These are phyloP conservation scores for Thermothelomyces thermophilus DNA, from an alignment of 2,329 filamentous ascomycete species.

Conservation along the genomic window DNA sequence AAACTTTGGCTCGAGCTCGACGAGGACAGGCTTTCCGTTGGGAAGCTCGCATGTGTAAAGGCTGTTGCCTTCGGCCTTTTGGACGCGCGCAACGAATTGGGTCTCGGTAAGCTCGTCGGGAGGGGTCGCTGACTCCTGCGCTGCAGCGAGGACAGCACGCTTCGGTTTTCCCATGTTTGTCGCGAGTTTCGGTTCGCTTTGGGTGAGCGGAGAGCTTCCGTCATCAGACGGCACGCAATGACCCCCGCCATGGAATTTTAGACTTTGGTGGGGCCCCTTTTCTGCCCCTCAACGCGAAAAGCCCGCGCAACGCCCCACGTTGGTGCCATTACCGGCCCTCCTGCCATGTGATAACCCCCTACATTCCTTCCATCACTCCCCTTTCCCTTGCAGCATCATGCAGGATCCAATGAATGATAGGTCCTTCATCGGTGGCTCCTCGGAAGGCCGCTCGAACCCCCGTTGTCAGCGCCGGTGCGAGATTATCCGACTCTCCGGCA, in stretches of 20 bases:
- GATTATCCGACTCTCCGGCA: too few relatives aligned
- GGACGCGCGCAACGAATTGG: constrained; percentile 67
- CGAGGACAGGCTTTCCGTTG: constrained; percentile 57
- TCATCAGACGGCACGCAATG: neutral
- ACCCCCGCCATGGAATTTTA: constrained; percentile 12
- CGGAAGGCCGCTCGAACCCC: too few relatives aligned
- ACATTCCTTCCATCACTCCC: too few relatives aligned
- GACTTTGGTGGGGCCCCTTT: constrained; percentile 5
- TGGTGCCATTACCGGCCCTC: too few relatives aligned
- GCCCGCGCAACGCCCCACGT: neutral
- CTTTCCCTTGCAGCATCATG: too few relatives aligned
- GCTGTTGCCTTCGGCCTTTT: constrained; percentile 82
- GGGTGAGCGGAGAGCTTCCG: neutral
- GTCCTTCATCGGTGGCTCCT: too few relatives aligned
- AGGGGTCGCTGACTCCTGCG: constrained; percentile 60
- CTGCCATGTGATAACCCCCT: too few relatives aligned
- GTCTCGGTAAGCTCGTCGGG: constrained; percentile 51
- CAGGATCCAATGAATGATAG: too few relatives aligned
- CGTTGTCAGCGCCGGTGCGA: too few relatives aligned
- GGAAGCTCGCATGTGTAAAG: constrained; percentile 75
- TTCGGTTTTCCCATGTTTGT: constrained; percentile 63
- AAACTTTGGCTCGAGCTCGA: constrained; percentile 79
- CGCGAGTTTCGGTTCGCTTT: neutral
- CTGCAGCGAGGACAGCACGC: constrained; percentile 69
- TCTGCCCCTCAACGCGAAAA: neutral